Evolutionary conservation across 2,329 filamentous ascomycete genomes (phyloP), one percentile per base, ranked within the genome.

Genomic region (Fusarium chaquense): DNA sequence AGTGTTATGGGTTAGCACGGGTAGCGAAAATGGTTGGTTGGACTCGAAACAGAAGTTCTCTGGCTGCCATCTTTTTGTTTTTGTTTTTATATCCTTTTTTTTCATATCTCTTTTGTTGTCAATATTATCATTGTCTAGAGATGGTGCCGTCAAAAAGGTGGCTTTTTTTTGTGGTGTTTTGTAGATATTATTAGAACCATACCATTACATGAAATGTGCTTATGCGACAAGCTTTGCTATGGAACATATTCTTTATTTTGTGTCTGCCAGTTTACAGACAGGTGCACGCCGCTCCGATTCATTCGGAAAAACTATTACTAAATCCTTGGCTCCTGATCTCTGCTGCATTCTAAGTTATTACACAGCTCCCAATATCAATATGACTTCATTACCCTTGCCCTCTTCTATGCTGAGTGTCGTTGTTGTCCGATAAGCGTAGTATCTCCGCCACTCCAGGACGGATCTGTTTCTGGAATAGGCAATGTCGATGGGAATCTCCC

Each of bases 1-100:
- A 72, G 60, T 73, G 72, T 73, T 62, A 73, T 71, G 46, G 62
- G 66, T 61, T 63, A 61, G 50, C 57, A 65, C 50, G 51, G 66
- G 62, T 62, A 73, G 72, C 70, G 72, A 72, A 74, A 74, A 74
- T 54, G 59, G 53, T 55, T 49, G 69, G 45, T 49, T 50, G 67
- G 62, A 69, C 56, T 65, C 36, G 38, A 61, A 58, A 49, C n/a
- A 50, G 56, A 54, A 57, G 60, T 61, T 58, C 46, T 35, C 38
- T 62, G 50, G 53, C 62, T 63, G 53, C 46, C 47, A 22, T 58
- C 24, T 22, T 62, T 26, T 26, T 26, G 5, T 26, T 26, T 26
- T 26, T 26, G 24, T 26, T 59, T 63, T 45, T 63, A 69, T 65
- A 61, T 70, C 59, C 59, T 70, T 20, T 62, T 51, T 36, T 51